These are phyloP conservation scores for Papiliotrema flavescens DNA, from an alignment of 1,284 basidiomycete species.

Conservation along the genomic window DNA sequence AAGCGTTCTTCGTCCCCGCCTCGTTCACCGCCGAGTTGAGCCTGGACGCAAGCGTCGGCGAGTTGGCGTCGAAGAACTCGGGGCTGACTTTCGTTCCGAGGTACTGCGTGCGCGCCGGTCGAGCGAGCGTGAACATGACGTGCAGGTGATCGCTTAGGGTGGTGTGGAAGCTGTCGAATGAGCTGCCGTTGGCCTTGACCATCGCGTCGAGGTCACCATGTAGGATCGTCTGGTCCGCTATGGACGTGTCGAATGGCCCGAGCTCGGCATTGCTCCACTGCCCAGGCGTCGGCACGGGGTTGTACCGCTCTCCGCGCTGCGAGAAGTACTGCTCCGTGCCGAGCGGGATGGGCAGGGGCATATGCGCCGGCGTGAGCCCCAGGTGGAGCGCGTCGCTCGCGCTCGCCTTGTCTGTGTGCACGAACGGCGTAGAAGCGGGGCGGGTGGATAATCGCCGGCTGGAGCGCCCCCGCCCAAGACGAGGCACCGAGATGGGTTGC, in stretches of 20 bases:
- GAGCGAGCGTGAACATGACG: slow-evolving; percentile 5
- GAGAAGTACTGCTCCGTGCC: slow-evolving; percentile 11
- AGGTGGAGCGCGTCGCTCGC: slow-evolving; percentile 13
- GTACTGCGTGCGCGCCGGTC: slow-evolving; percentile 4
- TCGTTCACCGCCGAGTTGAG: slow-evolving; percentile 1
- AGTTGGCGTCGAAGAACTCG: neutral
- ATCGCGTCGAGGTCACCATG: neutral
- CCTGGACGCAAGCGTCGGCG: neutral
- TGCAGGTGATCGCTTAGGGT: slow-evolving; percentile 7
- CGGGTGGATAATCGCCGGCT: neutral
- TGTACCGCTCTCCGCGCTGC: neutral
- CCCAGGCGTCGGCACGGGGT: neutral
- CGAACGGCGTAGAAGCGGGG: neutral
- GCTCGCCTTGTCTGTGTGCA: neutral
- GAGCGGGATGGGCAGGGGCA: slow-evolving; percentile 25
- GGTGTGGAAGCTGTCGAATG: neutral
- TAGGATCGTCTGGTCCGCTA: neutral
- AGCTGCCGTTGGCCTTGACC: neutral
- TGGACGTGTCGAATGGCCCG: slow-evolving; percentile 1
- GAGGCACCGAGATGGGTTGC: no score
- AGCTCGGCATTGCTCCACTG: neutral
- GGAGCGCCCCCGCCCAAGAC: no score
- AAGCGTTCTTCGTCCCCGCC: neutral
- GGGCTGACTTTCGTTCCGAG: neutral
- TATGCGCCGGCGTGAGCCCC: slow-evolving; percentile 22